Base-by-base conservation (phyloP, 805 yeast genomes). In the Ogataea ramenticola region DNA sequence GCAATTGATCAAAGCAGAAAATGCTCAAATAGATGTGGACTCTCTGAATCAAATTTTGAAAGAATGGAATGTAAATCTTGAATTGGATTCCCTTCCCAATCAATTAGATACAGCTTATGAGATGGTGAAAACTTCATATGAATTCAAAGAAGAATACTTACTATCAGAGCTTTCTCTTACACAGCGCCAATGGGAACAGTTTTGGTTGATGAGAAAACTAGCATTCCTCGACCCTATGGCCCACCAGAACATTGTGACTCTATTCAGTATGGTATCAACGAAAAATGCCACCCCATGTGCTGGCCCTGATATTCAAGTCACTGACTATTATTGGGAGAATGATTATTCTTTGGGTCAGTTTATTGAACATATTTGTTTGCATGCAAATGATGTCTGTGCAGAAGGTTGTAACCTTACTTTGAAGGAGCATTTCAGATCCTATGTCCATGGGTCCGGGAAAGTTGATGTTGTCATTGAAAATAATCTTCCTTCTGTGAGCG, bases 261-360 rank as follows among this genome's bases (percentile, higher is more conserved):
- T 91, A 21, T 87, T 84, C 55, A 85, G 96, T 1, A 77, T 87
- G 66, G 91, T 89, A 0, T 85, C 91, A 3, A 77, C 81, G 9
- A 83, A 82, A 53, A 84, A 87, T 35, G 85, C 95, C 0, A 88
- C 95, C 0, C 97, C 97, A 0, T 93, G 99, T 56, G 69, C 80
- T 35, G 98, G 98, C 0, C 99, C 99, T 0, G 87, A 79, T 44
- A 69, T 80, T n/a, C 79, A 86, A 30, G 78, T 81, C 1, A 82
- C 90, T 40, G 96, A 90, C 48, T 95, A 74, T 56, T 93, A 91
- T 58, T 80, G 96, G 68, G 96, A 88, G 40, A 86, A 82, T 46
- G 99, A 95, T 60, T 82, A 85, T 57, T 82, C 96, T 10, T 64
- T 95, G 36, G 99, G 99, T 1, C 86, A 86, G 54, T 88, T 82